Base-by-base conservation (phyloP, 2,329 filamentous ascomycete genomes). In the Neofusicoccum sp. region DNA sequence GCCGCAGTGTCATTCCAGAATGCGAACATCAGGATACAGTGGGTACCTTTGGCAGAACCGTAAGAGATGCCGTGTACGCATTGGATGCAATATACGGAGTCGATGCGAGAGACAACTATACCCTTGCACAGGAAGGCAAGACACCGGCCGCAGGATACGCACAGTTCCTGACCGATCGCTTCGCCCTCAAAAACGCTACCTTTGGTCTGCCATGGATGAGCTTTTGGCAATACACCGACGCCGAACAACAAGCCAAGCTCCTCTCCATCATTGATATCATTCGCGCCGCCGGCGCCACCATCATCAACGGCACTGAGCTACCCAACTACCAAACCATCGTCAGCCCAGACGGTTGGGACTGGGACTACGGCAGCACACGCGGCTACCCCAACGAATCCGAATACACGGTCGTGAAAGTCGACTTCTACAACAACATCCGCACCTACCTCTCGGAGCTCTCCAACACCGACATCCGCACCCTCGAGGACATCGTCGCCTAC, bases 171-270 rank as follows among this genome's bases (percentile, higher is more conserved):
- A 76, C 80, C 2, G 76, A 79, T 61, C 84, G 79, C 62, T 69
- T 75, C 1, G 79, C 81, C 1, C 80, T 91, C 0, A 76, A 82
- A 65, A 84, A 82, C 7, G 87, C 87, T 1, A 81, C 77, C 0
- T 91, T 92, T 61, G 89, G 89, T 6, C 74, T 92, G 0, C 89
- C 89, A 0, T 90, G 88, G 88, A 72, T 84, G 43, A 86, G 83
- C 65, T 88, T 91, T 75, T 92, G 88, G 89, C 76, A 80, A 0
- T 76, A 85, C 47, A 84, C 85, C 0, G 80, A 85, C 43, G 65
- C 72, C 2, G 80, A 84, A 38, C 85, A 89, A 72, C 79, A 81
- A 58, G 65, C 75, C 0, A 76, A 80, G 6, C 79, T 91, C 3
- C 70, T 82, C 1, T 61, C 66, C 1, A 67, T 79, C 26, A 67